Evolutionary conservation across 23 red algal species (phyloP).

Genomic region (Gracilaria vermiculophylla): DNA sequence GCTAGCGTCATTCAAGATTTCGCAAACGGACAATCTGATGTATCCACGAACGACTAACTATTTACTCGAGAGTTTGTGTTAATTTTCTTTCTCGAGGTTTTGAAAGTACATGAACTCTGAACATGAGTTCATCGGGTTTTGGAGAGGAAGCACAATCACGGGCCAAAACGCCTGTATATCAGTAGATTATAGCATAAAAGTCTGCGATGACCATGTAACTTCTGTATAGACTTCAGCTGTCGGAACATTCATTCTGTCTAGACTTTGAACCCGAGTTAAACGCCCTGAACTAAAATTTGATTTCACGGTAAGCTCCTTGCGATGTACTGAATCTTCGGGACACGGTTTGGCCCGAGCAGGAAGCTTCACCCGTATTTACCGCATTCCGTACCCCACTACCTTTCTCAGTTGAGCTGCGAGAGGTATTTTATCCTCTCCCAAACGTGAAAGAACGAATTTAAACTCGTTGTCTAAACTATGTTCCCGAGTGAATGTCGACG

Average conservation of each 20-base stretch:
- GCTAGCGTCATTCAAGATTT: conserved; percentile 52
- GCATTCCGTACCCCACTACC: no score
- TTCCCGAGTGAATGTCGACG: no score
- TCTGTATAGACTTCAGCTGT: conserved; percentile 13
- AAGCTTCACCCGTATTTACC: neutral
- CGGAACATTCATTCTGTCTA: neutral
- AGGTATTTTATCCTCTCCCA: no score
- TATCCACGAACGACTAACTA: conserved; percentile 50
- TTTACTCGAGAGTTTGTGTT: neutral
- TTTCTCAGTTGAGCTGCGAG: no score
- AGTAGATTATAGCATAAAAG: conserved; percentile 15
- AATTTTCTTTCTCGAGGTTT: conserved; percentile 11
- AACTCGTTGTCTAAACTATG: no score
- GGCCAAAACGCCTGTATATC: neutral
- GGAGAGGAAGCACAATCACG: neutral
- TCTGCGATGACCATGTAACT: conserved; percentile 12
- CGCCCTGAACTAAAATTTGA: neutral
- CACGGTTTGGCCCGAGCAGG: neutral
- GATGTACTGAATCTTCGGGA: neutral
- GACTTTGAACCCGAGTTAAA: neutral
- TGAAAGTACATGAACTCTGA: neutral
- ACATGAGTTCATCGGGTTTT: neutral
- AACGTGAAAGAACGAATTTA: no score
- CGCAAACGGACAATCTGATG: conserved; percentile 57
- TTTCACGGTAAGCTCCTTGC: neutral